These are phyloP conservation scores for Phytophthora multivora DNA, from an alignment of 352 stramenopile genomes.

Conservation along the genomic window DNA sequence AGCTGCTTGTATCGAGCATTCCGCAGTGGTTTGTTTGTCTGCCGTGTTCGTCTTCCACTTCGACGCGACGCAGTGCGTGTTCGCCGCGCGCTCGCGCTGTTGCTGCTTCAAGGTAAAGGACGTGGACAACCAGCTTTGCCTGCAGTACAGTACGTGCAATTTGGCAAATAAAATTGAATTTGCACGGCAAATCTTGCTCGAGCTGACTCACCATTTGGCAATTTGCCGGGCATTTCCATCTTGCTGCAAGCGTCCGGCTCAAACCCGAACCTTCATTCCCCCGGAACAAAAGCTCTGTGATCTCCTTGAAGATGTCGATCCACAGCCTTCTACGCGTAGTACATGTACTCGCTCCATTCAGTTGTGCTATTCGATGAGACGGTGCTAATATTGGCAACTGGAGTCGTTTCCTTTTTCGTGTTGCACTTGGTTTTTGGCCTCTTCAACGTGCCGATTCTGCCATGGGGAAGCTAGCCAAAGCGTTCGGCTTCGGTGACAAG, in stretches of 20 bases:
- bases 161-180: no score
- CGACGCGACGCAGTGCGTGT: constrained; percentile 1
- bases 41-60: background rate
- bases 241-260: constrained; percentile 14
- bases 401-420: background rate
- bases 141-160: background rate
- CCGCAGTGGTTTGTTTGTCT: background rate
- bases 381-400: background rate
- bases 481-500: constrained; percentile 65
- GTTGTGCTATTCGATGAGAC: background rate
- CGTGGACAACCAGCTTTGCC: background rate
- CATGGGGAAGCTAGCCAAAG: constrained; percentile 59
- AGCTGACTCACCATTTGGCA: constrained; percentile 19
- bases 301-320: background rate
- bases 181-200: constrained; percentile 19
- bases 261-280: constrained; percentile 1
- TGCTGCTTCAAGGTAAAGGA: constrained; percentile 9
- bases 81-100: background rate
- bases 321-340: no score
- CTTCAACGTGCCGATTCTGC: background rate
- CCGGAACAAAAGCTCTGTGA: background rate
- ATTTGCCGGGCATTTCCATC: background rate
- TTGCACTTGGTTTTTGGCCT: constrained; percentile 12
- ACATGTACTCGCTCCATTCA: background rate
- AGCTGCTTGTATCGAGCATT: background rate